Conservation (phyloP, 1,139 yeast genomes). For the Casaregolazyma lundiana region DNA sequence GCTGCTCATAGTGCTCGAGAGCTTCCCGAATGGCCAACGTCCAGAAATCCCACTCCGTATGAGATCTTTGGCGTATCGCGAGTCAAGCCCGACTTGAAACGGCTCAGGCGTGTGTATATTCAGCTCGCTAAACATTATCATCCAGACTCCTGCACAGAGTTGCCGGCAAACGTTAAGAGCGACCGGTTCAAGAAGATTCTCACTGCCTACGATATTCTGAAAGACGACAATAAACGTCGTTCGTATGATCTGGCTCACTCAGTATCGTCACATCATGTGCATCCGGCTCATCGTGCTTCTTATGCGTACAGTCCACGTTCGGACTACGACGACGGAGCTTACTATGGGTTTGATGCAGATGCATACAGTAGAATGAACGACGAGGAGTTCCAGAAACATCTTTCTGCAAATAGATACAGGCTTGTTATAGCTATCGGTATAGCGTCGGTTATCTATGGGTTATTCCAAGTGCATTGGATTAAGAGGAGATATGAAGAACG, state of each 20-base stretch:
- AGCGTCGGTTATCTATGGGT: constrained; percentile 25
- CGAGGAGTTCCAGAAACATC: constrained; percentile 28
- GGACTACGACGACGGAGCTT: background rate
- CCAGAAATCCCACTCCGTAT: constrained; percentile 64
- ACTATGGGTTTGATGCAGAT: constrained; percentile 20
- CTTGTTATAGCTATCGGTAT: constrained; percentile 25
- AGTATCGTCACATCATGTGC: too few species aligned
- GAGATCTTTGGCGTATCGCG: constrained; percentile 55
- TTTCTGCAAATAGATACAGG: constrained; percentile 27
- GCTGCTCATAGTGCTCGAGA: background rate
- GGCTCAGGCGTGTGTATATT: constrained; percentile 53
- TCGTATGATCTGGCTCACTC: constrained; percentile 37
- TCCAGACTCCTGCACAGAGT: constrained; percentile 55
- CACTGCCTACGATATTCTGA: constrained; percentile 68
- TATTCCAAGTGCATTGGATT: constrained; percentile 27
- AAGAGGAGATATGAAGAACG: constrained; percentile 23
- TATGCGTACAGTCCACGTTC: background rate
- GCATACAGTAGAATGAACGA: constrained; percentile 20
- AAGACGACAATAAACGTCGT: constrained; percentile 47
- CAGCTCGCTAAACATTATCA: constrained; percentile 76
- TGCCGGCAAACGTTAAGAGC: constrained; percentile 19
- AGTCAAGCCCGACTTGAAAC: constrained; percentile 36
- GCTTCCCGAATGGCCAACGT: constrained; percentile 51
- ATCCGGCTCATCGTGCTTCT: background rate
- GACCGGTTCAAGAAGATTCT: constrained; percentile 66